Percentiles rank a stretch among this genome's conserved stretches.
These are phyloP conservation scores for Actinomortierella ambigua DNA, from an alignment of 371 early-diverging fungal species.

Conservation along the genomic window DNA sequence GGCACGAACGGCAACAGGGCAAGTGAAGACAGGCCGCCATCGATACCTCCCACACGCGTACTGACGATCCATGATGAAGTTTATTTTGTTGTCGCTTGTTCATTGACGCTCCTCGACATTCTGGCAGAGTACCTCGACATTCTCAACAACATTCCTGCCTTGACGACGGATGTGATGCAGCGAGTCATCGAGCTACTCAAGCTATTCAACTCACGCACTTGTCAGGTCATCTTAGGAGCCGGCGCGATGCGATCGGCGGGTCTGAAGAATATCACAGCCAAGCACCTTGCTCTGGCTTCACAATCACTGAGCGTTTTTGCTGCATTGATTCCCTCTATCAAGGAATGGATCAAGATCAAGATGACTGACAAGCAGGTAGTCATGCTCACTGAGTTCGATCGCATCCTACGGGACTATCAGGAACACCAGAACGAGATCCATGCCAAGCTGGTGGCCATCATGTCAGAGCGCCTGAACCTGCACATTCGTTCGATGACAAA, in stretches of 20 bases:
- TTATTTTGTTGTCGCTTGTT: constrained; percentile 87
- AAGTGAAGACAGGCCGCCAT: too few species aligned
- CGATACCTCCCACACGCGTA: constrained; percentile 28
- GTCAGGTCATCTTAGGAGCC: constrained; percentile 95
- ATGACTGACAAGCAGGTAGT: constrained; percentile 76
- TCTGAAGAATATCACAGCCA: constrained; percentile 92
- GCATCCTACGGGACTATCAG: constrained; percentile 73
- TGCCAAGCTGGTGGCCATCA: constrained; percentile 86
- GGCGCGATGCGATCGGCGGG: constrained; percentile 96
- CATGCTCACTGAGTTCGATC: constrained; percentile 87
- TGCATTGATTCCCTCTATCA: constrained; percentile 82
- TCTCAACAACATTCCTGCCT: constrained; percentile 72
- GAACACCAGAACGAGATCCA: constrained; percentile 91
- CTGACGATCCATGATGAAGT: constrained; percentile 48
- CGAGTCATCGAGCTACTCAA: constrained; percentile 84
- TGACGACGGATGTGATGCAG: constrained; percentile 85
- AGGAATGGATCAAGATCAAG: constrained; percentile 68
- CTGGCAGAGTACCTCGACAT: constrained; percentile 88
- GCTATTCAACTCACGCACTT: constrained; percentile 88
- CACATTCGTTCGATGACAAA: constrained; percentile 58
- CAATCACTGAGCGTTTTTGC: constrained; percentile 88
- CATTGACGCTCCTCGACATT: constrained; percentile 84
- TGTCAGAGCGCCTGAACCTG: constrained; percentile 86
- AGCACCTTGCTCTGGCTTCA: constrained; percentile 92
- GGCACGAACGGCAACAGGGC: too few species aligned